These are phyloP conservation scores for Wickerhamomyces bisporus DNA, from an alignment of 805 yeast genomes.

Conservation along the genomic window DNA sequence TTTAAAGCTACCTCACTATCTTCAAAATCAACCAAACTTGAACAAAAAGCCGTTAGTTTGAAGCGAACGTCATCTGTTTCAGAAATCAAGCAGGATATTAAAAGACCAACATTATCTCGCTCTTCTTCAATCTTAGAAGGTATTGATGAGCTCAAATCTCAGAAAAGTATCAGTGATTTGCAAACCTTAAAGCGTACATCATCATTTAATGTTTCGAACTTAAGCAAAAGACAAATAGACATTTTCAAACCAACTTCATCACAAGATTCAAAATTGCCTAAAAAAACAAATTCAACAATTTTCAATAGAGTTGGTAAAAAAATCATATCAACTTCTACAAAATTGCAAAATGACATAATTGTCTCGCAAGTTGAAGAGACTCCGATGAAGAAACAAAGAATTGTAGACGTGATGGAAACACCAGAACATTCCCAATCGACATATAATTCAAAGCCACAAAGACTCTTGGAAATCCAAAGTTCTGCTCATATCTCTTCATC, in stretches of 20 bases:
- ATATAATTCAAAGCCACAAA: neutral
- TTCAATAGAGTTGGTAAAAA: slow-evolving; percentile 25
- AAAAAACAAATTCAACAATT: slow-evolving; percentile 5
- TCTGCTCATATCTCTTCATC: slow-evolving; percentile 12
- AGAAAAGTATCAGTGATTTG: slow-evolving; percentile 20
- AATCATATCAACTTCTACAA: slow-evolving; percentile 6
- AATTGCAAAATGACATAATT: slow-evolving; percentile 7
- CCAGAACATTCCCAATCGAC: slow-evolving; percentile 7
- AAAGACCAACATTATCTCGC: slow-evolving; percentile 11
- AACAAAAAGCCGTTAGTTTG: neutral
- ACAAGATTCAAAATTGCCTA: slow-evolving; percentile 1
- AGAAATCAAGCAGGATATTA: slow-evolving; percentile 2
- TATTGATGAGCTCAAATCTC: slow-evolving; percentile 16
- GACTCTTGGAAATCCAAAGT: slow-evolving; percentile 4
- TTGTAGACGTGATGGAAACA: slow-evolving; percentile 14
- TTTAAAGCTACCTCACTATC: slow-evolving; percentile 9
- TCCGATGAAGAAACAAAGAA: slow-evolving; percentile 20
- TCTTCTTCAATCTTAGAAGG: slow-evolving; percentile 21
- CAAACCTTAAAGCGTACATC: slow-evolving; percentile 18
- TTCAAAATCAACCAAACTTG: slow-evolving; percentile 1
- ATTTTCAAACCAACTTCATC: slow-evolving; percentile 18
- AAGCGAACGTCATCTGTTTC: slow-evolving; percentile 1
- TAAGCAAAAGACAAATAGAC: slow-evolving; percentile 24
- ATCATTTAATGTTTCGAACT: slow-evolving; percentile 19
- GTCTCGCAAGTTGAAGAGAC: slow-evolving; percentile 25